These are phyloP conservation scores for Chaetomium cochliodes DNA, from an alignment of 495 filamentous ascomycete species.

Conservation along the genomic window DNA sequence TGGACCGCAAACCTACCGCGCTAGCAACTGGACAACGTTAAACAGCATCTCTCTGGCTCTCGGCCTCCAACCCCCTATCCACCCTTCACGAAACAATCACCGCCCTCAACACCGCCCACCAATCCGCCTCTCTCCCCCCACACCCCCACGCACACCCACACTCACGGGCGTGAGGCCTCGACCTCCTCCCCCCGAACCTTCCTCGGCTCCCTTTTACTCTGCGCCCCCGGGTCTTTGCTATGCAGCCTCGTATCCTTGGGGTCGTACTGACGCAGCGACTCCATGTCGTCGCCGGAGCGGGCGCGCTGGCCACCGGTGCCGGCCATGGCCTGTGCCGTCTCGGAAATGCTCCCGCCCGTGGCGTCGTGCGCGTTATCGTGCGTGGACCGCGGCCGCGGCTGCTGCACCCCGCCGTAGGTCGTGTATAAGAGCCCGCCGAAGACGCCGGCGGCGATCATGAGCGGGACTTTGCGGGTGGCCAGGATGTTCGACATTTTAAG, in stretches of 20 bases:
- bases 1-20: no score
- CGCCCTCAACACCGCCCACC: neutral
- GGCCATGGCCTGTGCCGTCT: slow-evolving; percentile 21
- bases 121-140: neutral
- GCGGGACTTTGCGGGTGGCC: slow-evolving; percentile 24
- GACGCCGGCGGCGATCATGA: slow-evolving; percentile 21
- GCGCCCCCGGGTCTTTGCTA: slow-evolving; percentile 10
- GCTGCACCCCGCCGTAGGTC: slow-evolving; percentile 30
- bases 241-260: slow-evolving; percentile 20
- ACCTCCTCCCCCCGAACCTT: slow-evolving; percentile 20
- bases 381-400: slow-evolving; percentile 24
- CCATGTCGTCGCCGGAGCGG: slow-evolving; percentile 5
- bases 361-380: slow-evolving; percentile 2
- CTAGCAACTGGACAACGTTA: no score
- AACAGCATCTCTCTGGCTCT: no score
- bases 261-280: slow-evolving; percentile 8
- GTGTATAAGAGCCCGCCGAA: slow-evolving; percentile 25
- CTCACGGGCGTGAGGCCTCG: neutral
- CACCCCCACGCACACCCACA: neutral
- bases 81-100: neutral
- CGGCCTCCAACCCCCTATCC: no score
- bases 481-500: slow-evolving; percentile 26
- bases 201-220: slow-evolving; percentile 19
- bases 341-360: slow-evolving; percentile 12
- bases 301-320: slow-evolving; percentile 27